A percentile compares a stretch with the other conserved stretches of the same genome.
Evolutionary conservation across 352 stramenopile genomes (phyloP).

Genomic region (Phytophthora citrophthora): DNA sequence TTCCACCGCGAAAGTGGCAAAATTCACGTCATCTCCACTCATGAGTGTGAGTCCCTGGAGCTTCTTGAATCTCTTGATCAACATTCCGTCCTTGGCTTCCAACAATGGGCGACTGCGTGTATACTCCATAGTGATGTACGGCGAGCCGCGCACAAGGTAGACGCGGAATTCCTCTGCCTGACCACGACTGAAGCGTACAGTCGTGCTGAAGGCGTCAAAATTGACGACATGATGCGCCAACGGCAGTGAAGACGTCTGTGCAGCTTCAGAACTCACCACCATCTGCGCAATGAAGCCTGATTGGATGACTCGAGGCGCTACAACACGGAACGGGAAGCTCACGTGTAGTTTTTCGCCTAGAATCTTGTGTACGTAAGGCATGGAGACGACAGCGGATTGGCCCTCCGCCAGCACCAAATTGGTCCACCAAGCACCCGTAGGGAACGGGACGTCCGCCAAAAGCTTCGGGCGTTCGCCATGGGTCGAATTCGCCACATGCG

Average conservation of each 20-base stretch:
- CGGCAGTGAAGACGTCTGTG: slow-evolving; percentile 1
- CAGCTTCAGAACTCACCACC: slow-evolving; percentile 44
- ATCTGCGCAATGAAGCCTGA: slow-evolving; percentile 78
- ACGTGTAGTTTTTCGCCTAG: slow-evolving; percentile 66
- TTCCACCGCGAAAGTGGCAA: slow-evolving; percentile 56
- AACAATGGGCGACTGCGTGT: slow-evolving; percentile 56
- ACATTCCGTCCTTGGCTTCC: slow-evolving; percentile 55
- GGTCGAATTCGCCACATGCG: slow-evolving; percentile 20
- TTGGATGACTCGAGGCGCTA: slow-evolving; percentile 60
- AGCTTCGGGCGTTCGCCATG: slow-evolving; percentile 6
- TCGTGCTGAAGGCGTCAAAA: slow-evolving; percentile 77
- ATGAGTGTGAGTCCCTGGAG: slow-evolving; percentile 44
- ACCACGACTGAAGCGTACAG: slow-evolving; percentile 58
- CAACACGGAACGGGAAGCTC: slow-evolving; percentile 84
- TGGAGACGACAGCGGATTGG: slow-evolving; percentile 58
- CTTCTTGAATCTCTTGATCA: slow-evolving; percentile 58
- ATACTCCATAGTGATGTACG: slow-evolving; percentile 83
- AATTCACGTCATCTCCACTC: slow-evolving; percentile 49
- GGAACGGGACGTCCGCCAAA: slow-evolving; percentile 69
- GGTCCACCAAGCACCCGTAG: slow-evolving; percentile 83
- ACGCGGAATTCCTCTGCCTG: slow-evolving; percentile 51
- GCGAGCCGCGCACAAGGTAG: slow-evolving; percentile 78
- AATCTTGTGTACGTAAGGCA: slow-evolving; percentile 75
- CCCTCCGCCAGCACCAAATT: slow-evolving; percentile 79
- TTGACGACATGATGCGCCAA: slow-evolving; percentile 61